Base-by-base conservation (phyloP, 2,329 filamentous ascomycete species). In the Pestalotiopsis sp. region DNA sequence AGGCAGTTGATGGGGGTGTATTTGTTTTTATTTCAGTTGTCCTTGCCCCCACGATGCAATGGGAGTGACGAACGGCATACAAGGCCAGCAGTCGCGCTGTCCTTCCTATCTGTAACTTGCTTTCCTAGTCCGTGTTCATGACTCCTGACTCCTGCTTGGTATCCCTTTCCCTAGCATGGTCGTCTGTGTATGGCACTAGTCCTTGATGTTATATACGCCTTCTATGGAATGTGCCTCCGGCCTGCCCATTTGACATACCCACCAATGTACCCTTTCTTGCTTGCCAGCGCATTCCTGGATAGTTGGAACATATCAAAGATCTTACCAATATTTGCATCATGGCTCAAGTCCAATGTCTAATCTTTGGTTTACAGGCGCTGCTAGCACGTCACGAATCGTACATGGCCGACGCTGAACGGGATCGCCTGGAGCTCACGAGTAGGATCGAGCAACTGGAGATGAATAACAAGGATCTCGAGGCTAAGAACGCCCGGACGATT, bases 311-410 rank as follows among this genome's bases (percentile, higher is more conserved):
- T 20, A 25, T 56, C 41, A 57, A 39, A 62, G 31, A 27, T 31
- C 52, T 65, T 38, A 23, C 39, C 39, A 23, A 27, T 56, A 25
- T 38, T 36, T 45, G 14, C 23, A 67, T 60, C 17, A 76, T 75
- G 75, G 71, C 73, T 31, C 72, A 72, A 67, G 75, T 77, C 69
- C 84, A 85, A 73, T 87, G 86, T 83, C 92, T 97, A 82, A 97
- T 90, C 66, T 92, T 89, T 81, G 84, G 87, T 67, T 81, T 92
- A 69, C 90, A 98, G 96, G 94, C 94, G 70, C 87, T 99, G 68
- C 89, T 99, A 57, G 90, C 92, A 72, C 92, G 95, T 75, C 95
- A 99, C 87, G 95, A 98, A 84, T 90, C 93, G 69, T 98, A 97
- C 81, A 95, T 98, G 87, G 91, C 91, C 74, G 94, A 97, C 80